These are phyloP conservation scores for Candida coquimbonensis DNA, from an alignment of 805 yeast species.

Conservation along the genomic window DNA sequence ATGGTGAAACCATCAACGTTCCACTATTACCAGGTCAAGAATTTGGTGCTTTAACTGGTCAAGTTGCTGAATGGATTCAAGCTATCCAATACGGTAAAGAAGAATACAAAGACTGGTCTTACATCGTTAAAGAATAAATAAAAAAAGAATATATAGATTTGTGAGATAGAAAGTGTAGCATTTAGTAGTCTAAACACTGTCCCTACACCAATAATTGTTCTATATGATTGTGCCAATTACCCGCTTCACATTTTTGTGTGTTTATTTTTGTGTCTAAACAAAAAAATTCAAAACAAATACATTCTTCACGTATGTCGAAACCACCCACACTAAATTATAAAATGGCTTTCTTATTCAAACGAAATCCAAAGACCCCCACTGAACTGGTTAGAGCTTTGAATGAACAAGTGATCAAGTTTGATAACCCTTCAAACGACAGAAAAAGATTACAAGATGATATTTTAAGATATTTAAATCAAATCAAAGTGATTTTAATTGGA, in stretches of 20 bases:
- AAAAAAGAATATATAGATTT: too few relatives aligned
- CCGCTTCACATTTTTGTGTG: background rate
- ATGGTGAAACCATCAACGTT: constrained; percentile 62
- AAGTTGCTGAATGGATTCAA: constrained; percentile 78
- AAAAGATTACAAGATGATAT: constrained; percentile 66
- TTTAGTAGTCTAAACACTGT: too few relatives aligned
- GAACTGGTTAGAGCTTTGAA: constrained; percentile 72
- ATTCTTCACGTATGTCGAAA: background rate
- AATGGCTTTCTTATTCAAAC: constrained; percentile 84
- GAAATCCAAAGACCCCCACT: constrained; percentile 84
- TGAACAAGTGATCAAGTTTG: constrained; percentile 62
- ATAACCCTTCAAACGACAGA: constrained; percentile 25
- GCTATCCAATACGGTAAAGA: constrained; percentile 86
- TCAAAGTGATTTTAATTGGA: constrained; percentile 60
- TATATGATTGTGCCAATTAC: too few relatives aligned
- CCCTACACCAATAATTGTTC: too few relatives aligned
- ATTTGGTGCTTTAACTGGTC: constrained; percentile 69
- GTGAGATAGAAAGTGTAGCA: too few relatives aligned
- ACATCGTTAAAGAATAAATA: constrained; percentile 22
- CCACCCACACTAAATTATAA: constrained; percentile 19
- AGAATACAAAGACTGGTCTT: constrained; percentile 50
- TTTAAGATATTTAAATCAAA: constrained; percentile 53
- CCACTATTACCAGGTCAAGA: constrained; percentile 80
- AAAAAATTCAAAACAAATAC: background rate
- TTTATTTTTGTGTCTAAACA: background rate